A percentile compares a stretch with the other conserved stretches of the same genome.
These are phyloP conservation scores for Hibiscus trionum DNA, from an alignment of 345 rosid species.

Conservation along the genomic window DNA sequence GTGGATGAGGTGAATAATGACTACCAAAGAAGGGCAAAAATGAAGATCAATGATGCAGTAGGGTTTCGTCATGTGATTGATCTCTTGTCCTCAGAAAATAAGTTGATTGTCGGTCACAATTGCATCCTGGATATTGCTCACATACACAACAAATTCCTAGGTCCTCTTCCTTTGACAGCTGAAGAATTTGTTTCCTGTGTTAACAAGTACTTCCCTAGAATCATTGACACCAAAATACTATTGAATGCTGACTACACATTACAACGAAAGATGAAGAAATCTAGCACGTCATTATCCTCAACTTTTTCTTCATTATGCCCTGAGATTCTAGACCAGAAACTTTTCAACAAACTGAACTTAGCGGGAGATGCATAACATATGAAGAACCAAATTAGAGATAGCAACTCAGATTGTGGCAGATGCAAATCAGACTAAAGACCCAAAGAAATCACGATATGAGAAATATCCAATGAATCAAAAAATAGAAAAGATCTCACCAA, in stretches of 20 bases:
- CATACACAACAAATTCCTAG: slow-evolving; percentile 67
- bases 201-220: slow-evolving; percentile 53
- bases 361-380: too few species aligned
- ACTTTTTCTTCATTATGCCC: slow-evolving; percentile 71
- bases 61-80: slow-evolving; percentile 95
- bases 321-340: too few species aligned
- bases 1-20: slow-evolving; percentile 68
- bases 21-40: slow-evolving; percentile 35
- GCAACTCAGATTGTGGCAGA: too few species aligned
- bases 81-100: slow-evolving; percentile 67
- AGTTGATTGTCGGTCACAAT: slow-evolving; percentile 90
- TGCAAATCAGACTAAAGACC: too few species aligned
- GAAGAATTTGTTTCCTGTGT: slow-evolving; percentile 60
- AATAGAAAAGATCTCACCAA: too few species aligned
- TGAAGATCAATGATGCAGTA: slow-evolving; percentile 51
- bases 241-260: slow-evolving; percentile 49
- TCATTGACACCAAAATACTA: slow-evolving; percentile 85
- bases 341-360: too few species aligned
- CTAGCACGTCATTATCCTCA: slow-evolving; percentile 59
- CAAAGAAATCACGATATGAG: too few species aligned
- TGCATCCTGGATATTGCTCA: slow-evolving; percentile 93
- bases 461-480: too few species aligned
- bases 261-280: slow-evolving; percentile 48
- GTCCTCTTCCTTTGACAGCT: slow-evolving; percentile 68
- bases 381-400: too few species aligned